Evolutionary conservation across 108 stramenopile species (phyloP).

Genomic region (Discostella pseudostelligera): DNA sequence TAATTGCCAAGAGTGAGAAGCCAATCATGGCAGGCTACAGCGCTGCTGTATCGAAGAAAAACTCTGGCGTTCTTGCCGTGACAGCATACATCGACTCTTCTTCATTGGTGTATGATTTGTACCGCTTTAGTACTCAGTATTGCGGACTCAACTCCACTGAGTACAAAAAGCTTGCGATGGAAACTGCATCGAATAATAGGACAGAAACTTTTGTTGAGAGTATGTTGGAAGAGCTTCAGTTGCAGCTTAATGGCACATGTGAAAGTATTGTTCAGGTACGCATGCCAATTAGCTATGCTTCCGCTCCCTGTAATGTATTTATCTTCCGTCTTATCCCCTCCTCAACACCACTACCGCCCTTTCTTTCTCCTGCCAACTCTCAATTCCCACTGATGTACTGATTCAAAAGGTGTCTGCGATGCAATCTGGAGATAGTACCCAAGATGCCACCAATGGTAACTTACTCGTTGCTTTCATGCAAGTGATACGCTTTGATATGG

Average conservation of each 20-base stretch:
- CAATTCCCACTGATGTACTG: no score
- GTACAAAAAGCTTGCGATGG: slow-evolving; percentile 34
- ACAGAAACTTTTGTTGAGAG: slow-evolving; percentile 32
- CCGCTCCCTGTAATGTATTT: no score
- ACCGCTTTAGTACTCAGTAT: slow-evolving; percentile 34
- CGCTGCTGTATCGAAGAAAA: slow-evolving; percentile 29
- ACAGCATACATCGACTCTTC: slow-evolving; percentile 36
- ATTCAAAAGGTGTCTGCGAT: slow-evolving; percentile 32
- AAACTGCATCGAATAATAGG: slow-evolving; percentile 30
- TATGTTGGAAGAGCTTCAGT: slow-evolving; percentile 40
- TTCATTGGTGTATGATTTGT: slow-evolving; percentile 29
- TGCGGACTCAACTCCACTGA: slow-evolving; percentile 42
- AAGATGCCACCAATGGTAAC: slow-evolving; percentile 20
- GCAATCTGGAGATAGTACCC: slow-evolving; percentile 31
- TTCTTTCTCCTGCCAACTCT: slow-evolving; percentile 9
- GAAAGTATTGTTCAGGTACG: slow-evolving; percentile 26
- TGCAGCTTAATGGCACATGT: slow-evolving; percentile 31
- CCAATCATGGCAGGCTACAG: slow-evolving; percentile 32
- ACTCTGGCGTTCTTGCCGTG: slow-evolving; percentile 20
- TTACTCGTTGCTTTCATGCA: slow-evolving; percentile 34
- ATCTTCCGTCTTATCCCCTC: no score
- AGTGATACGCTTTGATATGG: slow-evolving; percentile 34
- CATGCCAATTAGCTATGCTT: background rate
- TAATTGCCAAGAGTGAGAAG: slow-evolving; percentile 32
- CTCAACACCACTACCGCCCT: background rate